Conservation (phyloP, 768 basidiomycete species). For the Boletus fagicola region DNA sequence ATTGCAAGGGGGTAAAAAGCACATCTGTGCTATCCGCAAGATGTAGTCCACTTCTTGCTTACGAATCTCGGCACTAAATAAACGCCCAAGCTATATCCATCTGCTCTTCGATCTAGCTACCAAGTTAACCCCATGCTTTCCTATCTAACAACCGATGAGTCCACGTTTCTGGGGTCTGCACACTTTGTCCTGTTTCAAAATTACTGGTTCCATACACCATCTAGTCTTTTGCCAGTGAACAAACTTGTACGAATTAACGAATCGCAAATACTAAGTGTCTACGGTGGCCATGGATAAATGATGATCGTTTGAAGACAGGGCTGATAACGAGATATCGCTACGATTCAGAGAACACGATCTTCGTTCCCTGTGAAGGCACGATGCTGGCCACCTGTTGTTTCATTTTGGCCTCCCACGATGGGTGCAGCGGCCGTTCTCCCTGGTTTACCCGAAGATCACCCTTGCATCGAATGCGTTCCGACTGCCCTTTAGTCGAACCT, state of each 20-base stretch:
- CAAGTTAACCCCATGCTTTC: background rate
- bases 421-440: constrained; percentile 59
- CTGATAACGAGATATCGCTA: constrained; percentile 6
- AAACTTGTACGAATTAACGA: background rate
- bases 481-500: background rate
- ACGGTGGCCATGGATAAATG: constrained; percentile 1
- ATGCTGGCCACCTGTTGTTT: constrained; percentile 67
- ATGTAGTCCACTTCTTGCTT: constrained; percentile 6
- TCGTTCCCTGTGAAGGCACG: constrained; percentile 73
- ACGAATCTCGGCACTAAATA: background rate
- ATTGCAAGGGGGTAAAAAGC: constrained; percentile 50
- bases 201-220: background rate
- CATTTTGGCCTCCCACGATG: constrained; percentile 95
- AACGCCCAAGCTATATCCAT: background rate
- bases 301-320: background rate
- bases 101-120: background rate
- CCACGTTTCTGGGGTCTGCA: background rate
- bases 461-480: background rate
- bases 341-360: constrained; percentile 59
- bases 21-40: constrained; percentile 38
- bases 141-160: background rate
- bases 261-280: background rate
- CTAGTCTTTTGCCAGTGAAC: background rate
- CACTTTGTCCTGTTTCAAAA: background rate
- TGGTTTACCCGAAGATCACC: constrained; percentile 4